Evolutionary conservation across 2,329 filamentous ascomycete genomes (phyloP), one percentile per base, ranked within the genome.

Genomic region (Pseudogymnoascus sp.): DNA sequence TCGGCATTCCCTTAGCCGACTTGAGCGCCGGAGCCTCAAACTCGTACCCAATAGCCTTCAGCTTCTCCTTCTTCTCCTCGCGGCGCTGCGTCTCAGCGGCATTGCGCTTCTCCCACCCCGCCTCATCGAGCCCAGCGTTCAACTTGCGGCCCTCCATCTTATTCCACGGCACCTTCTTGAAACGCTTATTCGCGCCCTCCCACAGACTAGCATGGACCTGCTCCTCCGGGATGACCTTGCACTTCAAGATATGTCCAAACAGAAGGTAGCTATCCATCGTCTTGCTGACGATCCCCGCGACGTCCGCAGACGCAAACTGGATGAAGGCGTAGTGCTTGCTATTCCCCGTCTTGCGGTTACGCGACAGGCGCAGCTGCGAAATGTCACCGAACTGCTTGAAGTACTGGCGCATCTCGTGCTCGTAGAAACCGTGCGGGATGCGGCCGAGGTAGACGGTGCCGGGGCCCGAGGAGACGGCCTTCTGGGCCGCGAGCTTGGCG

Each of bases 241-340:
- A 93, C 77, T 96, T 93, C 69, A 99, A 81, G 66, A 98, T 89
- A 75, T 97, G 93, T 5, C 91, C 91, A 75, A 96, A 98, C 72
- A 99, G 83, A 40, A 98, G 85, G 77, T 99, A 99, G 78, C 93
- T 96, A 81, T 97, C 86, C 95, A 99, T 99, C 22, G 95, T 96
- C 78, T 92, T 90, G 60, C 91, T 89, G 31, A 96, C 93, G 69
- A 98, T 92, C 71, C 91, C 89, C 40, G 95, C 93, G n/a, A 92
- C 90, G 63, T 91, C 88, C 35, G 82, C 79, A 6, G 84, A 85
- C 2, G 78, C 78, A 72, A 99, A 99, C 77, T 99, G 91, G 72
- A 99, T 84, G 76, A 97, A 99, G 33, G 91, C 95, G 73, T 89
- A 96, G 80, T 98, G 95, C 80, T 95, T 96, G 74, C 89, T 92